Evolutionary conservation across 441 rosid species (phyloP).

Genomic region (Viola pubescens): DNA sequence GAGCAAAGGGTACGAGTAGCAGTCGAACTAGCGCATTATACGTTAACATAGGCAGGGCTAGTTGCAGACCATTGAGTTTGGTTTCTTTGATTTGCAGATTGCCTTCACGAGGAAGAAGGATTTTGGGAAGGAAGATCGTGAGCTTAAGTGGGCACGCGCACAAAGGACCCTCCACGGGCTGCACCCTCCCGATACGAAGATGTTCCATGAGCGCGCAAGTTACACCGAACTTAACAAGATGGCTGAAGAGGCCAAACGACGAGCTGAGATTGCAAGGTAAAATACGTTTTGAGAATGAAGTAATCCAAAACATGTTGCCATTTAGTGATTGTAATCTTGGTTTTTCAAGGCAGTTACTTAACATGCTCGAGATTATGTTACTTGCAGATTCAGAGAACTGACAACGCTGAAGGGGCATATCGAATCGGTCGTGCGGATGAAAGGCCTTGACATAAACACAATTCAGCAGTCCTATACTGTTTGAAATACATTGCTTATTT

Average conservation of each 20-base stretch:
- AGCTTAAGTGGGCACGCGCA: conserved; percentile 71
- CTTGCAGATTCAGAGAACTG: conserved; percentile 79
- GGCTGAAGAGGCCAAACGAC: conserved; percentile 68
- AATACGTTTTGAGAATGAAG: no score
- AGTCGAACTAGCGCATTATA: not conserved
- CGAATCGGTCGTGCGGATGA: conserved; percentile 83
- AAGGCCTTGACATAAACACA: conserved; percentile 91
- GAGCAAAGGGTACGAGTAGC: conserved; percentile 38
- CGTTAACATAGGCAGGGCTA: not conserved
- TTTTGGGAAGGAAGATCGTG: conserved; percentile 56
- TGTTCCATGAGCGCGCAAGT: conserved; percentile 35
- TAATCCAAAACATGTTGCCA: no score
- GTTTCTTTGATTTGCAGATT: conserved; percentile 22
- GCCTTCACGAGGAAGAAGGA: conserved; percentile 73
- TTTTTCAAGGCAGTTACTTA: no score
- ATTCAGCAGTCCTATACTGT: conserved; percentile 95
- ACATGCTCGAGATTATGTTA: no score
- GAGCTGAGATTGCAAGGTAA: conserved; percentile 66
- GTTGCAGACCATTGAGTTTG: not conserved
- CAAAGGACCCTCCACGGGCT: conserved; percentile 71
- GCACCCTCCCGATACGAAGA: conserved; percentile 31
- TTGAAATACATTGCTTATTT: conserved; percentile 24
- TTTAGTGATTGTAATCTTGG: no score
- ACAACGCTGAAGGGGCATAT: conserved; percentile 89
- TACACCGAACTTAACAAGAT: conserved; percentile 43